Evolutionary conservation across 73 alveolate genomes (phyloP).

Genomic region (Symbiodinium natans): DNA sequence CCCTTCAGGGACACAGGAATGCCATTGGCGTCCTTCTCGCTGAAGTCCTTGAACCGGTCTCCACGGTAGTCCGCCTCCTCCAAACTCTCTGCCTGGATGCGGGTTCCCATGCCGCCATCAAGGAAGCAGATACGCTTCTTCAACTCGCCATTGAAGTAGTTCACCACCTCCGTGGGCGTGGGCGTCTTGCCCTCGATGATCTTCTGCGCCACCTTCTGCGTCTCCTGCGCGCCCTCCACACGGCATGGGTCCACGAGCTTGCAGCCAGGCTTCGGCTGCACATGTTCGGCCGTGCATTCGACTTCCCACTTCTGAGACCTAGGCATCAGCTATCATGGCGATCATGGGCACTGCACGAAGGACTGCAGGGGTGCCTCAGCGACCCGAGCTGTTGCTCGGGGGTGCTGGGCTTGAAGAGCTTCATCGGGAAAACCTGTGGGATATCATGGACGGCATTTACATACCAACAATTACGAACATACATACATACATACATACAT

Average conservation of each 20-base stretch:
- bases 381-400: conserved; percentile 75
- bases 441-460: neutral
- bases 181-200: conserved; percentile 85
- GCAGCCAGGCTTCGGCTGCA: conserved; percentile 60
- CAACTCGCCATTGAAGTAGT: conserved; percentile 62
- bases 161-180: conserved; percentile 68
- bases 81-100: conserved; percentile 95
- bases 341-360: too few relatives aligned
- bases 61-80: conserved; percentile 96
- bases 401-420: conserved; percentile 90
- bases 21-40: conserved; percentile 94
- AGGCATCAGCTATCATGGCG: neutral
- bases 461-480: too few relatives aligned
- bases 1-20: conserved; percentile 95
- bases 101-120: conserved; percentile 98
- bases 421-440: conserved; percentile 16
- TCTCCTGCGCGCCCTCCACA: conserved; percentile 56
- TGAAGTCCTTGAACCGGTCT: conserved; percentile 96
- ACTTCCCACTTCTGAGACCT: conserved; percentile 88
- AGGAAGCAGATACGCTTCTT: conserved; percentile 73
- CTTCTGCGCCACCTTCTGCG: conserved; percentile 72
- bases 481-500: neutral
- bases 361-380: too few relatives aligned
- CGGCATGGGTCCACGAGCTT: conserved; percentile 68
- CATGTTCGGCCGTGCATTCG: conserved; percentile 65